phyloP scores from a whole-genome alignment of 352 stramenopile genomes.

The Saprolegnia parasitica region DNA sequence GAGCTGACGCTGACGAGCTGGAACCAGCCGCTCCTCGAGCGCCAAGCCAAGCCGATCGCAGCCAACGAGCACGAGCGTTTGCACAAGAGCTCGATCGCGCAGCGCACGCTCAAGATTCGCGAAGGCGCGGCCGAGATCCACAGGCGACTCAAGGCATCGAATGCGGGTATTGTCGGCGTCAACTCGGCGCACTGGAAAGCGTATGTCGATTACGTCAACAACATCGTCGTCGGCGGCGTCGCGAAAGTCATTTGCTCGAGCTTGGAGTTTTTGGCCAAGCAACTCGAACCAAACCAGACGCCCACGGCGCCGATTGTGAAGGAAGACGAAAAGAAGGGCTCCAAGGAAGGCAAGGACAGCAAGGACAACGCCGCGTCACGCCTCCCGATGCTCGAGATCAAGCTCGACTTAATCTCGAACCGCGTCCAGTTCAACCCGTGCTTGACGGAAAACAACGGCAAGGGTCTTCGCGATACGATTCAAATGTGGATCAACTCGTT shows the following conservation, averaged over 20 bases:
- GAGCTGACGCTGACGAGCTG: slow-evolving; percentile 91
- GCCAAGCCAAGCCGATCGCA: slow-evolving; percentile 93
- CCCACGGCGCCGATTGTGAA: slow-evolving; percentile 33
- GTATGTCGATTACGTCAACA: slow-evolving; percentile 98
- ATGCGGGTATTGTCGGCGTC: slow-evolving; percentile 90
- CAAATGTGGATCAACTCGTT: slow-evolving; percentile 97
- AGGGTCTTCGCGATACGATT: slow-evolving; percentile 92
- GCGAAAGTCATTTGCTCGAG: slow-evolving; percentile 81
- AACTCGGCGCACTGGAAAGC: slow-evolving; percentile 95
- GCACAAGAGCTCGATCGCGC: slow-evolving; percentile 90
- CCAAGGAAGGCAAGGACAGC: slow-evolving; percentile 35
- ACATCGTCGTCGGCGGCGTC: slow-evolving; percentile 94
- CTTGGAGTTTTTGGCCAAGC: slow-evolving; percentile 90
- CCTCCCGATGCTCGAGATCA: slow-evolving; percentile 96
- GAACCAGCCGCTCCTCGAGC: slow-evolving; percentile 92
- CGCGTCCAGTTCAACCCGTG: slow-evolving; percentile 84
- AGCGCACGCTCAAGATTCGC: slow-evolving; percentile 93
- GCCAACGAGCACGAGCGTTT: slow-evolving; percentile 95
- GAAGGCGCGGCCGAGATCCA: slow-evolving; percentile 95
- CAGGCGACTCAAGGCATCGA: slow-evolving; percentile 93
- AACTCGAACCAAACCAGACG: slow-evolving; percentile 88
- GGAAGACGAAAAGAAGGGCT: slow-evolving; percentile 39
- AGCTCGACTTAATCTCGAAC: slow-evolving; percentile 90
- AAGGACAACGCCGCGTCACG: slow-evolving; percentile 36
- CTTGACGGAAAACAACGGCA: slow-evolving; percentile 87